Percentiles rank a stretch among this genome's conserved stretches.
Evolutionary conservation across 148 eudicot genomes (phyloP).

Genomic region (Vaccinium myrtillus): DNA sequence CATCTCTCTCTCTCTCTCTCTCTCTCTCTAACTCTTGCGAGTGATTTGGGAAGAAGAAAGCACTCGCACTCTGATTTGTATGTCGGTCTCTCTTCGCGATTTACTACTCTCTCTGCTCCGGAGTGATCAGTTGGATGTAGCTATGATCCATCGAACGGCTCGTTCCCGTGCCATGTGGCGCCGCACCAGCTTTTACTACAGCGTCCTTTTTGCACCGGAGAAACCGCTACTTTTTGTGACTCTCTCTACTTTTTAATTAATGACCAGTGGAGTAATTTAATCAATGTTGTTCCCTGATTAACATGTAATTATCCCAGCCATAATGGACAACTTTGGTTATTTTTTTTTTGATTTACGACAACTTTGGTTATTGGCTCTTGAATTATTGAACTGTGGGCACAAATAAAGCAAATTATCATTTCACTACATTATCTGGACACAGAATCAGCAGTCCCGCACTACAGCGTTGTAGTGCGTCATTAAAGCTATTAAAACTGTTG

Average conservation of each 20-base stretch:
- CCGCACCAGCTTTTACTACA: slow-evolving; percentile 17
- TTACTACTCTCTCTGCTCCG: not conserved
- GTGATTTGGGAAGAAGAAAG: slow-evolving; percentile 9
- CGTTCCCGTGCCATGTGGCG: slow-evolving; percentile 18
- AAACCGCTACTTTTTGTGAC: slow-evolving; percentile 11
- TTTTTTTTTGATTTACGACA: no score
- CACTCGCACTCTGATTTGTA: not conserved
- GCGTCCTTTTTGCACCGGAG: slow-evolving; percentile 28
- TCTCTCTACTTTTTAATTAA: not conserved
- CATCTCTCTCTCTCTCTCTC: slow-evolving; percentile 17
- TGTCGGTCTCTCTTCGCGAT: not conserved
- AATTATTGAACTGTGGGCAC: not conserved
- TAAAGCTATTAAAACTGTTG: no score
- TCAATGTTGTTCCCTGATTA: not conserved
- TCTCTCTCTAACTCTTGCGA: not conserved
- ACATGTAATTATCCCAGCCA: not conserved
- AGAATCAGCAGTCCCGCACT: no score
- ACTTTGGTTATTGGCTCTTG: not conserved
- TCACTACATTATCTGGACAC: no score
- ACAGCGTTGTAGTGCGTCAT: no score
- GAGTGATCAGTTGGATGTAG: not conserved
- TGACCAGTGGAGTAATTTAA: not conserved
- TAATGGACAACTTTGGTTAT: not conserved
- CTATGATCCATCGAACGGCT: slow-evolving; percentile 20
- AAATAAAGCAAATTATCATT: not conserved